phyloP scores from a whole-genome alignment of 1,284 basidiomycete genomes.

The Schizopora paradoxa region DNA sequence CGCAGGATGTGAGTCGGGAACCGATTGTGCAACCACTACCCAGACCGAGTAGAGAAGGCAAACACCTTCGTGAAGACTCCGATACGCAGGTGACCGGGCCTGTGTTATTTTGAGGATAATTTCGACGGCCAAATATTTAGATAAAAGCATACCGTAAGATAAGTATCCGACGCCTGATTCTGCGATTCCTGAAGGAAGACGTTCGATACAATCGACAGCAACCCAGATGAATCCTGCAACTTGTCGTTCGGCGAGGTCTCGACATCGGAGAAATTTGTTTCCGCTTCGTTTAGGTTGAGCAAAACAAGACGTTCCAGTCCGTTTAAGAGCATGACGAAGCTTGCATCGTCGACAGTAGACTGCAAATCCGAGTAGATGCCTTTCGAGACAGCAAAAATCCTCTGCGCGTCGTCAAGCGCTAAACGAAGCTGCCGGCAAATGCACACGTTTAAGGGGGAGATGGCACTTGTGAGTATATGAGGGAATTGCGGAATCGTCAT shows the following conservation, averaged over 20 bases:
- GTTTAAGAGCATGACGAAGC: conserved; percentile 79
- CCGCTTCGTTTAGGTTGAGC: conserved; percentile 51
- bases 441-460: conserved; percentile 80
- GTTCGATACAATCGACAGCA: conserved; percentile 77
- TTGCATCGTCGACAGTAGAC: conserved; percentile 67
- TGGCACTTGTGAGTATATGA: conserved; percentile 55
- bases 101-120: conserved; percentile 26
- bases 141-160: conserved; percentile 43
- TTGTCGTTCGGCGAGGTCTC: conserved; percentile 51
- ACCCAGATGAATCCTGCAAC: conserved; percentile 49
- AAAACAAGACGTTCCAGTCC: conserved; percentile 77
- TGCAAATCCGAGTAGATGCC: conserved; percentile 37
- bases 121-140: conserved; percentile 12
- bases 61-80: conserved; percentile 66
- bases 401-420: conserved; percentile 52
- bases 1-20: conserved; percentile 41
- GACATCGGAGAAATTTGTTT: conserved; percentile 50
- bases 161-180: conserved; percentile 41
- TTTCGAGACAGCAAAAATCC: conserved; percentile 30
- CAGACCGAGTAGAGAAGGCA: conserved; percentile 66
- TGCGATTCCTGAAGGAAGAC: conserved; percentile 67
- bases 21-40: conserved; percentile 52
- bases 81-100: conserved; percentile 66
- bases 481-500: conserved; percentile 86
- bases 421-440: conserved; percentile 70